phyloP scores from a whole-genome alignment of 75 land plant species.

The Azolla pinnata region DNA sequence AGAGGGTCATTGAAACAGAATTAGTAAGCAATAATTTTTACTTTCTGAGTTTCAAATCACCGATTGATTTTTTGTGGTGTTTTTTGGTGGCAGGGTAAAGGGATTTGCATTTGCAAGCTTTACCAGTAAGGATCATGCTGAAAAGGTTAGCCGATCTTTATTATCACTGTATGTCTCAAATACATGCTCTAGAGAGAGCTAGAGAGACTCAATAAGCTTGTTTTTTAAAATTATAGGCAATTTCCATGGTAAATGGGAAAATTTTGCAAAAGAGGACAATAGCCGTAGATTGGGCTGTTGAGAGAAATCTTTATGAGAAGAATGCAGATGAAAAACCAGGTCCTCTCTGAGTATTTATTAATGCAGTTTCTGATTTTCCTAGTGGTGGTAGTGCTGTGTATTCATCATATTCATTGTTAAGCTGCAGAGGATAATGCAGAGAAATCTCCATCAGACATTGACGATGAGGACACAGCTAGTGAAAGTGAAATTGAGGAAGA shows the following conservation, averaged over 20 bases:
- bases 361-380: neutral
- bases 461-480: conserved; percentile 36
- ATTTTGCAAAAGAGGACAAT: conserved; percentile 57
- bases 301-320: conserved; percentile 51
- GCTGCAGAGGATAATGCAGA: neutral
- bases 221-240: conserved; percentile 55
- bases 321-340: conserved; percentile 20
- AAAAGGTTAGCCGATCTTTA: conserved; percentile 40
- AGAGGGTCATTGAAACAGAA: neutral
- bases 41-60: neutral
- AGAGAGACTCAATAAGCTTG: too few species aligned
- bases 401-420: too few species aligned
- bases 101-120: conserved; percentile 97
- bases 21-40: neutral
- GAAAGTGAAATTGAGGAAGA: conserved; percentile 33
- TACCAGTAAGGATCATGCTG: conserved; percentile 83
- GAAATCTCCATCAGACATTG: conserved; percentile 6
- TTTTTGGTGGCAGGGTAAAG: conserved; percentile 43
- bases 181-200: too few species aligned
- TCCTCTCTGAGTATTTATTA: neutral
- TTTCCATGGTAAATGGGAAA: conserved; percentile 64
- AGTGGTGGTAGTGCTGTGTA: neutral
- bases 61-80: too few species aligned
- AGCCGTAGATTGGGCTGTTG: conserved; percentile 98
- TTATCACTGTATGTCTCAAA: too few species aligned